These are phyloP conservation scores for Saccharomyces mikatae DNA, from an alignment of 805 yeast genomes.

Conservation along the genomic window DNA sequence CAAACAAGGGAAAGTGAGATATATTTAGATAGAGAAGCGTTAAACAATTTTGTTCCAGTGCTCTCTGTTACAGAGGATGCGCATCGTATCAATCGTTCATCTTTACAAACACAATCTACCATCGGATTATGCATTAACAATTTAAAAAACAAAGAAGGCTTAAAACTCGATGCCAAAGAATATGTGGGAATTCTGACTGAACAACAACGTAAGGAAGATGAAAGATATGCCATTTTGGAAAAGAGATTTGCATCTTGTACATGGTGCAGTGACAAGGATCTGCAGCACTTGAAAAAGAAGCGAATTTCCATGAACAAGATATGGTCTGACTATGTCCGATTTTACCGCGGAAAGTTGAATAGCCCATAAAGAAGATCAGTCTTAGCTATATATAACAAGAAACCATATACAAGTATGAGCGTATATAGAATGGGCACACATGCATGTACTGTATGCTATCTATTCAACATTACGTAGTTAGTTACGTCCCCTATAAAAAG, in stretches of 20 bases:
- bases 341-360: background rate
- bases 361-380: background rate
- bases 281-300: slow-evolving; percentile 19
- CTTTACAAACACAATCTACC: background rate
- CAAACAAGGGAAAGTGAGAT: background rate
- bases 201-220: slow-evolving; percentile 24
- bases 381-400: background rate
- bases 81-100: background rate
- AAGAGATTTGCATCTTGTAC: slow-evolving; percentile 19
- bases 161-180: slow-evolving; percentile 13
- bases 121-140: background rate
- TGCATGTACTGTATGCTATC: background rate
- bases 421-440: background rate
- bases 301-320: slow-evolving; percentile 22
- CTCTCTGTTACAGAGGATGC: background rate
- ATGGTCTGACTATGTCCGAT: slow-evolving; percentile 21
- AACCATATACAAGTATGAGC: background rate
- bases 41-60: background rate
- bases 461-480: background rate
- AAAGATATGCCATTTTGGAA: slow-evolving; percentile 21
- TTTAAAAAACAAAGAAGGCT: slow-evolving; percentile 6
- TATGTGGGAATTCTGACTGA: slow-evolving; percentile 19
- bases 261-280: slow-evolving; percentile 26
- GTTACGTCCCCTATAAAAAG: background rate
- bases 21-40: background rate